Base-by-base conservation (phyloP, 2,329 filamentous ascomycete species). In the Lecanosticta acicola region DNA sequence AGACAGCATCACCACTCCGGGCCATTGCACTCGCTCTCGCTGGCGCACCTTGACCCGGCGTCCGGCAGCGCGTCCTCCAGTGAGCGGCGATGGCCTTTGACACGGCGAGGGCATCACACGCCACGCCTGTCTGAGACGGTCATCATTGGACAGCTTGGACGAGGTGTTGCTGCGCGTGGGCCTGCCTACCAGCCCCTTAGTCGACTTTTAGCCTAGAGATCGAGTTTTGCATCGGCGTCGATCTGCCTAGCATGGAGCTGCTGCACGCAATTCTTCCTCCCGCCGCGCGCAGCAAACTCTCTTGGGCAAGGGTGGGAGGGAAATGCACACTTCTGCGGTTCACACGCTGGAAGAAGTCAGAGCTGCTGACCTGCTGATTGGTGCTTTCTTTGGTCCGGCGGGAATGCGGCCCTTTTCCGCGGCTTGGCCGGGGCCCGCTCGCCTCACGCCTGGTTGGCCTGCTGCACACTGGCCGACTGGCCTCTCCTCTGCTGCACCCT, bases 21-120 rank as follows among this genome's bases (percentile, higher is more conserved):
- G 51, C 39, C 41, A 47, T 51, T 51, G 51, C 51, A 51, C 51
- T 43, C 39, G 35, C 35, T 36, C 41, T 41, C 46, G 32, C 46
- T 45, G 43, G 35, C 43, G 11, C 24, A 11, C 24, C 24, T 7
- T 5, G 7, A 11, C 5, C 7, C 24, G 11, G 5, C 16, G 21
- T 34, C 16, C 3, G 14, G 24, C 9, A 17, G 20, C n/a, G n/a
- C 21, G 39, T 17, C 17, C 17, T 3, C 43, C 45, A 48, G 34
- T 51, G 24, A 51, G 48, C 39, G 39, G 16, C 17, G 32, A 33
- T 17, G 18, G 13, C 29, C 49, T 51, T 45, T 48, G 45, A 51
- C 21, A n/a, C 26, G 19, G 41, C 33, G 17, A 19, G 34, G n/a
- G 46, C 45, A 48, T 51, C 49, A 51, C 45, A 48, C 45, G 49